Conservation (phyloP, 106 monocot species). For the Platanthera guangdongensis region DNA sequence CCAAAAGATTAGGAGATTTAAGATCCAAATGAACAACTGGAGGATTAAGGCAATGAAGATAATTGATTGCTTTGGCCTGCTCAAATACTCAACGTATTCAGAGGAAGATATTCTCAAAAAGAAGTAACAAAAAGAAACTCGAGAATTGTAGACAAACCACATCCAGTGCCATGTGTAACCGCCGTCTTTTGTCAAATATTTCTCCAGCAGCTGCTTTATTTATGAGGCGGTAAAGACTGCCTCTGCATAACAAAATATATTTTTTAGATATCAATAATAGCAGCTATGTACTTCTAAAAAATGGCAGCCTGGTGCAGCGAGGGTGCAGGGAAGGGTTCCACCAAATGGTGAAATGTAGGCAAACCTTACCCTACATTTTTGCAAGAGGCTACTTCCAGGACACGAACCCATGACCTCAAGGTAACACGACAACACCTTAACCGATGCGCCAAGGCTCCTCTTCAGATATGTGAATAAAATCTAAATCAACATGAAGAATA, state of each 20-base stretch:
- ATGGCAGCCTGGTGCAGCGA: too few species aligned
- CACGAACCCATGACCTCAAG: too few species aligned
- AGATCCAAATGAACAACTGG: slow-evolving; percentile 81
- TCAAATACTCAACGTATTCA: background rate
- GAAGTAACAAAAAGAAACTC: background rate
- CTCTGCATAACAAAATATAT: slow-evolving; percentile 29
- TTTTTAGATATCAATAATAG: background rate
- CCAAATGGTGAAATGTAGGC: too few species aligned
- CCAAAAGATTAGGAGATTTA: slow-evolving; percentile 77
- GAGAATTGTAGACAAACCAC: slow-evolving; percentile 35
- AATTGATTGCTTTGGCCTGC: slow-evolving; percentile 76
- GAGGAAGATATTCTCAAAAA: background rate
- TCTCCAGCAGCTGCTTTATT: slow-evolving; percentile 48
- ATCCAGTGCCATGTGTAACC: slow-evolving; percentile 72
- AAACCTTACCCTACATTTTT: too few species aligned
- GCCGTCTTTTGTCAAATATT: slow-evolving; percentile 46
- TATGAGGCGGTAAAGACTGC: slow-evolving; percentile 64
- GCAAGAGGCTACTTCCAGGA: too few species aligned
- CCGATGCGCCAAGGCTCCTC: background rate
- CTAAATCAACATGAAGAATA: background rate
- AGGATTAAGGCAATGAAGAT: slow-evolving; percentile 79
- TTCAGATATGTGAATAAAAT: background rate
- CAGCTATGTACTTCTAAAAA: background rate
- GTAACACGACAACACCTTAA: too few species aligned
- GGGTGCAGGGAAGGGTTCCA: too few species aligned